Base-by-base conservation (phyloP, 495 filamentous ascomycete species). In the Gamarada debralockiae region DNA sequence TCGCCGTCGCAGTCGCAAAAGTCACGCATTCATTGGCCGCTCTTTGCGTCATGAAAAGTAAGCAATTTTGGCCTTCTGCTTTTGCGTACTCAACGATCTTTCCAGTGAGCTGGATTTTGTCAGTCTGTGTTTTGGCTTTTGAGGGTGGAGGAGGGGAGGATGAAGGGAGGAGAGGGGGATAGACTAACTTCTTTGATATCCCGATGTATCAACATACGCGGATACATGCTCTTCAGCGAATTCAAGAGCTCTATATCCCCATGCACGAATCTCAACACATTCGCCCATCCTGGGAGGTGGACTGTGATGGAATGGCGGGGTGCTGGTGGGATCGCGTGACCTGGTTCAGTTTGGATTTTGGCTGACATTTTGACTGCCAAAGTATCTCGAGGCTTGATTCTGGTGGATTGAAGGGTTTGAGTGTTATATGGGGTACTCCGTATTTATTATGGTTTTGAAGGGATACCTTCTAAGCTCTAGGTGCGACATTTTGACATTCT, bases 261-360 rank as follows among this genome's bases (percentile, higher is more conserved):
- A 3, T 66, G 55, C 22, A 67, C 63, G 18, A 73, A 58, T 2
- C 36, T 42, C 13, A 62, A 47, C 12, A 64, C 53, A 3, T 51
- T 44, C 20, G 23, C 65, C 72, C 74, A 42, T 62, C 57, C 14
- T 60, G 73, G 22, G 56, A 44, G 50, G 69, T 69, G 46, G 52
- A 56, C 24, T 60, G 61, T 72, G 56, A 76, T 66, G 14, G 69
- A 62, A 50, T 76, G 73, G 0, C 67, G 64, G 3, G 58, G 58
- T n/a, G 66, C 60, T 14, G 74, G 74, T 0, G 74, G 73, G 14
- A 75, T 45, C 1, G 72, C 67, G 48, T 67, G 57, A 1, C 70
- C 70, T 2, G 68, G 46, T 22, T 50, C 51, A 17, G 70, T 72
- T 51, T 57, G 56, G 50, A 73, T 67, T 18, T 45, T 42, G 25